Base-by-base conservation (phyloP, 1,139 yeast species). In the Tardiomyces digboiensis region DNA sequence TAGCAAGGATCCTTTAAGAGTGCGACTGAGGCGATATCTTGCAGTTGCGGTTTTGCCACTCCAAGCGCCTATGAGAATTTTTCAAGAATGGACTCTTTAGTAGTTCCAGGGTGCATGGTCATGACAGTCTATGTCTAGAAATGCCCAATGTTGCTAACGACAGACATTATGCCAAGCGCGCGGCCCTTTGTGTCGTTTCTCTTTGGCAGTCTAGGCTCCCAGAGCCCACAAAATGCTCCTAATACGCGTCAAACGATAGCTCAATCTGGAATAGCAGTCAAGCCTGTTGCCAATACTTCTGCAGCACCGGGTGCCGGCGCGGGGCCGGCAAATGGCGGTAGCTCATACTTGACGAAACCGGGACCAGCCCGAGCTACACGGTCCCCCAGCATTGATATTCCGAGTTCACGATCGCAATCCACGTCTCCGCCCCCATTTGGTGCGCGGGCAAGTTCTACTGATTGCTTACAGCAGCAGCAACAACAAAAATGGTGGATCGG, bases 401-500 rank as follows among this genome's bases (percentile, higher is more conserved):
- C 33, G 16, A 26, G 10, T 16, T 13, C 33, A 16, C 33, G 33
- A 8, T 26, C 33, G 33, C 33, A 16, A 8, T 26, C 33, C 12
- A 26, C 33, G 33, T 26, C 33, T n/a, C 33, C 33, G 33, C 26
- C 26, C 10, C 33, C 33, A 16, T 16, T 16, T n/a, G 12, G 12
- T 26, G 33, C 33, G 14, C 33, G 33, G 33, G 16, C 33, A 26
- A 16, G 33, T 26, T 26, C 33, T 26, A 16, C 33, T 8, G 33
- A 26, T 16, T 26, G 33, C 33, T 13, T 8, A 22, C 26, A 26
- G 33, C 3, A n/a, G 10, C 33, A 26, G 33, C 8, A 4, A 5
- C 33, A 26, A 13, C 59, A 55, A 39, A 57, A 57, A 43, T 58
- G 62, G 62, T 59, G 64, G 64, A 58, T 60, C 23, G 64, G 64